Conservation (phyloP, 257 asterid species). For the Avicennia marina region DNA sequence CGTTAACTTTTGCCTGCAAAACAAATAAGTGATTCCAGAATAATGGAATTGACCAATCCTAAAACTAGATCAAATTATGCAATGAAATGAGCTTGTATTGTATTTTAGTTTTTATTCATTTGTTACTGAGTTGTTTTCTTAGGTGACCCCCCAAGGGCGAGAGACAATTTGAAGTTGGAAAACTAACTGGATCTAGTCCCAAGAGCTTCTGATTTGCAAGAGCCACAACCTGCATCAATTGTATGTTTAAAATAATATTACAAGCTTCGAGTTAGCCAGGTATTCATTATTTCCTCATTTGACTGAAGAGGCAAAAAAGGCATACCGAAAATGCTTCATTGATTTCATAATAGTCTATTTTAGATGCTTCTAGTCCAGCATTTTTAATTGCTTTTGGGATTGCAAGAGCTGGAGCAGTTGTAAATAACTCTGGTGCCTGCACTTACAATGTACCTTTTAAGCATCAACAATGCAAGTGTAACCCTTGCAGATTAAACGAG, state of each 20-base stretch:
- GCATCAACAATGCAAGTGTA: not conserved
- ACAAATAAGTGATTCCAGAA: constrained; percentile 19
- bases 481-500: not conserved
- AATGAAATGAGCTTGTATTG: too few species aligned
- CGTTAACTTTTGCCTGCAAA: constrained; percentile 80
- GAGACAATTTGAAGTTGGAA: constrained; percentile 1
- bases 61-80: too few species aligned
- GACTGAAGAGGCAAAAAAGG: not conserved
- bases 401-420: constrained; percentile 94
- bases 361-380: constrained; percentile 81
- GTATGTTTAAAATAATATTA: constrained; percentile 6
- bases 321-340: constrained; percentile 97
- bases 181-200: constrained; percentile 66
- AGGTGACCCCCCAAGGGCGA: not conserved
- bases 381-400: constrained; percentile 88
- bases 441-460: not conserved
- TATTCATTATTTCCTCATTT: too few species aligned
- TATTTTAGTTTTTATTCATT: not conserved
- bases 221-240: constrained; percentile 76
- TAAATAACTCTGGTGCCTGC: constrained; percentile 97
- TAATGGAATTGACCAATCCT: too few species aligned
- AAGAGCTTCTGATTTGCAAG: constrained; percentile 94
- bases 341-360: constrained; percentile 86
- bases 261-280: not conserved
- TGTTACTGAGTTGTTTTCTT: not conserved